These are phyloP conservation scores for Syzygium aqueum DNA, from an alignment of 345 rosid genomes.

Conservation along the genomic window DNA sequence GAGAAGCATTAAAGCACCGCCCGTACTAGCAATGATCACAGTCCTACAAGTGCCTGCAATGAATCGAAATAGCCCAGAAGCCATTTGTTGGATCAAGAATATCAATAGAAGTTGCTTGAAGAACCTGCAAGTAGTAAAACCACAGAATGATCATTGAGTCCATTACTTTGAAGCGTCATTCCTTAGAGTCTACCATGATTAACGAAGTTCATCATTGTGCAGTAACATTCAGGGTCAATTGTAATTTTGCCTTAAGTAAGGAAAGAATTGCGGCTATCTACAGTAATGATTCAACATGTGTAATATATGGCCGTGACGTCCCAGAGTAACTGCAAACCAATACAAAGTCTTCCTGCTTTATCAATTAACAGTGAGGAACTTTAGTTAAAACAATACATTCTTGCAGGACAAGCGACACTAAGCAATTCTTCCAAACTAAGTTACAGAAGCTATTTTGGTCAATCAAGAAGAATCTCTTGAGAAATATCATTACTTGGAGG, in stretches of 20 bases:
- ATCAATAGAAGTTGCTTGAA: conserved; percentile 62
- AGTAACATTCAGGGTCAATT: not conserved
- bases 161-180: not conserved
- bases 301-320: not conserved
- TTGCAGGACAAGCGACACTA: not conserved
- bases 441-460: not conserved
- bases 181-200: not conserved
- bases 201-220: not conserved
- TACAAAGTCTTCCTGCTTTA: not conserved
- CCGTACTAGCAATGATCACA: conserved; percentile 44
- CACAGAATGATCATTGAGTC: not conserved
- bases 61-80: conserved; percentile 60
- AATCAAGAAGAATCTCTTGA: not conserved
- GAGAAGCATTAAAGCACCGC: conserved; percentile 55
- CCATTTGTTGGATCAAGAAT: conserved; percentile 75
- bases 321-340: conserved; percentile 1
- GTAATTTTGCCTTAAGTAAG: not conserved
- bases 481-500: not conserved
- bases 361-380: not conserved
- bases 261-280: not conserved
- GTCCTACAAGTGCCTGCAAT: conserved; percentile 50
- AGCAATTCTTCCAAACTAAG: not conserved
- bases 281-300: not conserved
- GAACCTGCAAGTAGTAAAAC: conserved; percentile 37
- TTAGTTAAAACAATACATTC: not conserved